These are phyloP conservation scores for Schizonepeta tenuifolia DNA, from an alignment of 257 asterid species.

Conservation along the genomic window DNA sequence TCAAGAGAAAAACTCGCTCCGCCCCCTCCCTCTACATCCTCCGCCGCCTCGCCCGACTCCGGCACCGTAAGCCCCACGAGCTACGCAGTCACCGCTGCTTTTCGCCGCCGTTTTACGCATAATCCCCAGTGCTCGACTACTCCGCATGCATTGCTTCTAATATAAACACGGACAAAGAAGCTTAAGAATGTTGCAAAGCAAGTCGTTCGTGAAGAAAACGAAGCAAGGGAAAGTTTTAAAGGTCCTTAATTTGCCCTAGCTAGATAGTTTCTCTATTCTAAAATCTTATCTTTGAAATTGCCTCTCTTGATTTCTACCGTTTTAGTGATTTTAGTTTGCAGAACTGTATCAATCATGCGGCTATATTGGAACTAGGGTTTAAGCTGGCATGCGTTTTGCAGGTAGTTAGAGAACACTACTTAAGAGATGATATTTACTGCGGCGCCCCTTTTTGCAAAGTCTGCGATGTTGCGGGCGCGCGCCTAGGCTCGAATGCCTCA, in stretches of 20 bases:
- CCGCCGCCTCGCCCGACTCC: background rate
- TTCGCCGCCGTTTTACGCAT: background rate
- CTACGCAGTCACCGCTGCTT: background rate
- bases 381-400: constrained; percentile 32
- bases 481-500: constrained; percentile 55
- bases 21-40: background rate
- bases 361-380: constrained; percentile 30
- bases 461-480: constrained; percentile 62
- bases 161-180: constrained; percentile 15
- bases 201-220: constrained; percentile 75
- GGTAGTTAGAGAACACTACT: constrained; percentile 91
- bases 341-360: background rate
- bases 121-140: background rate
- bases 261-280: background rate
- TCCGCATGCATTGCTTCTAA: background rate
- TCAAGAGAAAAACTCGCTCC: background rate
- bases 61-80: background rate
- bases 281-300: background rate
- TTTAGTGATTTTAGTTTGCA: background rate
- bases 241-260: constrained; percentile 41
- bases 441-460: constrained; percentile 82
- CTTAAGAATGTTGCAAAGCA: constrained; percentile 71
- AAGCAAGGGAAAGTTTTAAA: constrained; percentile 82
- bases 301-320: background rate
- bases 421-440: constrained; percentile 93